Conservation (phyloP, 2,329 filamentous ascomycete genomes). For the Rhinocladiella similis region DNA sequence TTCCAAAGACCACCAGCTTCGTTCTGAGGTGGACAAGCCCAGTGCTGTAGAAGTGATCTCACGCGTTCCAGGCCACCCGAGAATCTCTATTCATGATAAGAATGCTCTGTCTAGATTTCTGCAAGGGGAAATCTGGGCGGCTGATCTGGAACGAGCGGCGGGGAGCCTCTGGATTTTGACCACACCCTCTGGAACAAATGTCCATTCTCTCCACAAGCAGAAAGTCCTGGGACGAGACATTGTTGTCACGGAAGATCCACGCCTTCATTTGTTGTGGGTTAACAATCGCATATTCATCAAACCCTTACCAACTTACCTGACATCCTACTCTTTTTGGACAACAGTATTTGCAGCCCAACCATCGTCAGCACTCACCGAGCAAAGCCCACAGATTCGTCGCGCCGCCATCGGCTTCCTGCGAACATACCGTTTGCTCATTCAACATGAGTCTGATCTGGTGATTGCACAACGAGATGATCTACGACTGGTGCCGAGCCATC, state of each 20-base stretch:
- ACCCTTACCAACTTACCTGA: constrained; percentile 31
- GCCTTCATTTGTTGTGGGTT: constrained; percentile 32
- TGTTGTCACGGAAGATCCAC: constrained; percentile 29
- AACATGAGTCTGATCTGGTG: constrained; percentile 40
- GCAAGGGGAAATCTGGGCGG: background rate
- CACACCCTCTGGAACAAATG: constrained; percentile 1
- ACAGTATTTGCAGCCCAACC: background rate
- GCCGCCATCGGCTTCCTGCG: constrained; percentile 38
- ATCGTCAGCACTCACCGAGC: background rate
- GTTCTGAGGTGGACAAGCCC: background rate
- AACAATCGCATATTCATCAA: constrained; percentile 30
- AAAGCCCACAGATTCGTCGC: background rate
- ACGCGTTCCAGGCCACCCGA: constrained; percentile 1
- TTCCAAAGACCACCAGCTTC: constrained; percentile 2
- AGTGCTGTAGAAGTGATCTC: background rate
- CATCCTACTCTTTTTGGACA: constrained; percentile 22
- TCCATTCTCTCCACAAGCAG: constrained; percentile 31
- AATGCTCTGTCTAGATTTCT: background rate
- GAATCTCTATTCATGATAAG: background rate
- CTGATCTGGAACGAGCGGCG: constrained; percentile 5
- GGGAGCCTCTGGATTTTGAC: background rate
- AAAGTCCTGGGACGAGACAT: constrained; percentile 26
- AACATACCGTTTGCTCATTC: constrained; percentile 44
- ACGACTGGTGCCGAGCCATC: constrained; percentile 31
- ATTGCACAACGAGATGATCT: constrained; percentile 36